Evolutionary conservation across 2,329 filamentous ascomycete genomes (phyloP), one percentile per base, ranked within the genome.

Genomic region (Hypoxylon sp.): DNA sequence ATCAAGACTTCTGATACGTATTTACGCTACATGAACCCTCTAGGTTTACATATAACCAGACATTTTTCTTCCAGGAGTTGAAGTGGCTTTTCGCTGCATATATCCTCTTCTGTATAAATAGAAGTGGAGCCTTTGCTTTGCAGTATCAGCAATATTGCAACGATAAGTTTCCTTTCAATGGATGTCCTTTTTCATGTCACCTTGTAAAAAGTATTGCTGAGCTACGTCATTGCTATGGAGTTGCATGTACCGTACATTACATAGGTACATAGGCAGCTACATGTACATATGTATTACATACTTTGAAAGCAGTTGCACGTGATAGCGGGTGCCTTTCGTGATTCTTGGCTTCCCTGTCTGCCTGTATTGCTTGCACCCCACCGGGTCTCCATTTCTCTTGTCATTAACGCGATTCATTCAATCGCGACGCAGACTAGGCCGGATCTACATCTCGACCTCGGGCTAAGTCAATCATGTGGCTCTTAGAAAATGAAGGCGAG

Each of bases 401-500:
- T 48, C 10, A n/a, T n/a, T 46, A 52, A 34, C 17, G 41, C 41
- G 43, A 47, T 24, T 28, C 22, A 41, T 32, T 37, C 47, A 34
- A 55, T 58, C 39, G 22, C 24, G 34, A 19, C 46, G 52, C 46
- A 17, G 57, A 34, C 41, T 58, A 17, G 32, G n/a, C 46, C 17
- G 56, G 28, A 54, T 41, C 24, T 47, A 22, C 20, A 48, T 24
- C 46, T 6, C 39, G 19, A 24, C 28, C 13, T 41, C n/a, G 11
- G 8, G 15, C 50, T 28, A 17, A 47, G 13, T 55, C 37, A 19
- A 67, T 20, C 52, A 87, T 87, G 84, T 87, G 84, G 84, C 79
- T 85, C 65, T 77, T 87, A 20, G 83, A 85, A 68, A 82, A 81
- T 70, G 82, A 84, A 65, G 80, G 80, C 59, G 81, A 81, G 66